Evolutionary conservation across 225 moss, liverwort and hornwort genomes (phyloP).

Genomic region (Sphagnum contortum): DNA sequence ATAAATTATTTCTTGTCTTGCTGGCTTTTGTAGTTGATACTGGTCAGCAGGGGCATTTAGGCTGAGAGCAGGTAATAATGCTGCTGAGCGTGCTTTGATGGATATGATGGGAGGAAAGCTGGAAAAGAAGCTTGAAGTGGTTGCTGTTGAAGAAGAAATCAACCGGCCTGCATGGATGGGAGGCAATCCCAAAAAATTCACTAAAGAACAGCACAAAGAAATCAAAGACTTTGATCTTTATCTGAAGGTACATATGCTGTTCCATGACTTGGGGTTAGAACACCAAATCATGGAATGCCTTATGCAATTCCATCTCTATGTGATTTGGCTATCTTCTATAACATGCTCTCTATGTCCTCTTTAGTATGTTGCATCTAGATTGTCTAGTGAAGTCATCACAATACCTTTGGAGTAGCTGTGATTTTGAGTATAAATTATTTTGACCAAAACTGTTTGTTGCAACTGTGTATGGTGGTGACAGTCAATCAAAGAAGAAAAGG

Average conservation of each 20-base stretch:
- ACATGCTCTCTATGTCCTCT: too few relatives aligned
- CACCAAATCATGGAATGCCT: too few relatives aligned
- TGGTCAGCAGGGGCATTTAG: conserved; percentile 14
- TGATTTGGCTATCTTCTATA: too few relatives aligned
- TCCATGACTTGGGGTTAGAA: too few relatives aligned
- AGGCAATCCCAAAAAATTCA: conserved; percentile 75
- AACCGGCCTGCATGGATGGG: conserved; percentile 70
- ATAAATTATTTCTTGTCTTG: too few relatives aligned
- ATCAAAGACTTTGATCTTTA: conserved; percentile 65
- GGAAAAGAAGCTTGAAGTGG: conserved; percentile 75
- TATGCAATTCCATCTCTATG: too few relatives aligned
- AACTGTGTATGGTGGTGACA: conserved; percentile 2
- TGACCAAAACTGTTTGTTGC: too few relatives aligned
- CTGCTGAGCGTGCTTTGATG: conserved; percentile 51
- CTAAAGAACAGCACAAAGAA: conserved; percentile 76
- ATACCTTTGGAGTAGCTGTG: too few relatives aligned
- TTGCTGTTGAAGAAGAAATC: conserved; percentile 45
- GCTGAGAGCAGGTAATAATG: conserved; percentile 41
- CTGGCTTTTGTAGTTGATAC: too few relatives aligned
- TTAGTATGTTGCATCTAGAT: too few relatives aligned
- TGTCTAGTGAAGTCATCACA: too few relatives aligned
- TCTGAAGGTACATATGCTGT: conserved; percentile 41
- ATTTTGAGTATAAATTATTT: too few relatives aligned
- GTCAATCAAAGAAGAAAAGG: conserved; percentile 81
- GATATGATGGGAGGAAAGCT: conserved; percentile 95